phyloP scores from a whole-genome alignment of 768 basidiomycete species.

The Amanita rubescens region DNA sequence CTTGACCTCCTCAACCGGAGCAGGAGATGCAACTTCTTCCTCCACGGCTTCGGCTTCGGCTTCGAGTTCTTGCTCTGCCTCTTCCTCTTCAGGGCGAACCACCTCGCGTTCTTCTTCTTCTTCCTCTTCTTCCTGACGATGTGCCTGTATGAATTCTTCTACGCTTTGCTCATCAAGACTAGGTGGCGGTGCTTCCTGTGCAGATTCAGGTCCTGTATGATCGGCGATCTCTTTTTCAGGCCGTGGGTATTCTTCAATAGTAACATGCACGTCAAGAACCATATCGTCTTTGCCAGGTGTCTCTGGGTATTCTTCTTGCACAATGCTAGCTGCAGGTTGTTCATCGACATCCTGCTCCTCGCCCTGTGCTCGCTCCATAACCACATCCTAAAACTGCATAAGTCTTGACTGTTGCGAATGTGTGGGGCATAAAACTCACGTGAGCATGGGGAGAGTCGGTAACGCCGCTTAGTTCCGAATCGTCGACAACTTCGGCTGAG shows the following conservation, averaged over 20 bases:
- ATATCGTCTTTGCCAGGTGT: neutral
- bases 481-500: conserved; percentile 19
- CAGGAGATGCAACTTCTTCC: neutral
- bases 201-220: neutral
- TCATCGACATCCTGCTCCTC: neutral
- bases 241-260: neutral
- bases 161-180: neutral
- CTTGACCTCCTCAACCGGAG: neutral
- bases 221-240: neutral
- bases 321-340: neutral
- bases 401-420: neutral
- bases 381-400: neutral
- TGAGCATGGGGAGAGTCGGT: conserved; percentile 21
- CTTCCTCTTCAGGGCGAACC: conserved; percentile 3
- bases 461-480: conserved; percentile 28
- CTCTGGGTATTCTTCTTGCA: neutral
- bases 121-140: conserved; percentile 7
- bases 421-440: neutral
- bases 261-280: neutral
- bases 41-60: neutral
- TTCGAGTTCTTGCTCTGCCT: conserved; percentile 4
- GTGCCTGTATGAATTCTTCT: conserved; percentile 3
- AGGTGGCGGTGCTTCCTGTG: neutral
- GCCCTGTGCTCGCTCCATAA: neutral
- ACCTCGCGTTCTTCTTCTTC: conserved; percentile 8